Percentiles rank a stretch among this genome's conserved stretches.
Evolutionary conservation across 2,329 filamentous ascomycete species (phyloP).

Genomic region (Penicillium sp.): DNA sequence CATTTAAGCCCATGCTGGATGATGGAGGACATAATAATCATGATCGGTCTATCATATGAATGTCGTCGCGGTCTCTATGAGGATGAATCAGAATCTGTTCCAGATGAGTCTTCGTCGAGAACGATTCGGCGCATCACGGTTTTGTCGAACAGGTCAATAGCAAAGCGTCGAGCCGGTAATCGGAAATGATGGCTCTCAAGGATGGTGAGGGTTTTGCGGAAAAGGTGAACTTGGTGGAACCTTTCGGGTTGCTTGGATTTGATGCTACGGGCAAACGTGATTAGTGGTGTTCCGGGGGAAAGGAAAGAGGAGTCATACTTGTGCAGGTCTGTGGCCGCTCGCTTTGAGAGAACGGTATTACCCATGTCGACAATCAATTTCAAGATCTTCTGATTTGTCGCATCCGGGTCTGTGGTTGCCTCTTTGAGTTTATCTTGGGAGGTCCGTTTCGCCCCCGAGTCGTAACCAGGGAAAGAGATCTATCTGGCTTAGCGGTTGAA

Average conservation of each 20-base stretch:
- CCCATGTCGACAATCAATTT: conserved; percentile 85
- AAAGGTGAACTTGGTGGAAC: conserved; percentile 77
- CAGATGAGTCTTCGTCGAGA: conserved; percentile 66
- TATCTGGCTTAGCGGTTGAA: conserved; percentile 20
- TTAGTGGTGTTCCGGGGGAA: background rate
- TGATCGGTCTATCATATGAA: conserved; percentile 1
- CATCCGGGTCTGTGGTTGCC: conserved; percentile 65
- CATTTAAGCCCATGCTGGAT: background rate
- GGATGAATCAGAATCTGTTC: conserved; percentile 38
- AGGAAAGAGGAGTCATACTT: conserved; percentile 36
- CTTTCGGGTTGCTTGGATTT: conserved; percentile 74
- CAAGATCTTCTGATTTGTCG: conserved; percentile 73
- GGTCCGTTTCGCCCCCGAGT: conserved; percentile 47
- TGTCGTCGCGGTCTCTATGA: conserved; percentile 14
- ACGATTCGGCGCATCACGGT: conserved; percentile 83
- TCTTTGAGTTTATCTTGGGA: conserved; percentile 56
- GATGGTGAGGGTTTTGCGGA: conserved; percentile 81
- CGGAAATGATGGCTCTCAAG: conserved; percentile 90
- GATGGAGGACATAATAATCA: conserved; percentile 1
- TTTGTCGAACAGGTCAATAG: conserved; percentile 93
- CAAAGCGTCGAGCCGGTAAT: conserved; percentile 82
- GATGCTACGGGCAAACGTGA: conserved; percentile 58
- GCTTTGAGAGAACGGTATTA: conserved; percentile 90
- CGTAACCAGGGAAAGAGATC: conserved; percentile 43
- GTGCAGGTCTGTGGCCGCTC: conserved; percentile 78